A percentile compares a stretch with the other conserved stretches of the same genome.
Conservation (phyloP, 2,329 filamentous ascomycete genomes). For the Diaporthe vexans region DNA sequence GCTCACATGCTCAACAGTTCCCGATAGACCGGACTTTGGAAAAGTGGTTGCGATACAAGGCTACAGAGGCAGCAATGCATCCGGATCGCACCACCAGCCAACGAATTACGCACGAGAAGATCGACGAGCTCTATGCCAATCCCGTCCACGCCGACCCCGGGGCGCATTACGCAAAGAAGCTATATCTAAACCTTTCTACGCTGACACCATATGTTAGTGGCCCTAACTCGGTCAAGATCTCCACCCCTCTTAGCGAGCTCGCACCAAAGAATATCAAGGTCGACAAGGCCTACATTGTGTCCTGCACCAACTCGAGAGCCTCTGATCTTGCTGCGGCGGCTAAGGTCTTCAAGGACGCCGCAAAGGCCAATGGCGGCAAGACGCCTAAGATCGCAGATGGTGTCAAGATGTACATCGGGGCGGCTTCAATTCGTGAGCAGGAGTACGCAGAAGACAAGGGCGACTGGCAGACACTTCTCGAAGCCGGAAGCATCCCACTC, state of each 20-base stretch:
- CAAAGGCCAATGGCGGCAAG: slow-evolving; percentile 66
- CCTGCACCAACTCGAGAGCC: slow-evolving; percentile 88
- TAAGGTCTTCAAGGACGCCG: slow-evolving; percentile 85
- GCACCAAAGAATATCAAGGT: slow-evolving; percentile 81
- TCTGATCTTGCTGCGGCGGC: slow-evolving; percentile 88
- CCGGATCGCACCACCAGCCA: slow-evolving; percentile 61
- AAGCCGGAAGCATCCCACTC: slow-evolving; percentile 79
- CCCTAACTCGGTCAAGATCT: slow-evolving; percentile 91
- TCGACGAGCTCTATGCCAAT: slow-evolving; percentile 80
- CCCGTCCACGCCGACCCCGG: slow-evolving; percentile 79
- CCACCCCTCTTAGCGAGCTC: slow-evolving; percentile 82
- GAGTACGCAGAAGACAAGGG: slow-evolving; percentile 81
- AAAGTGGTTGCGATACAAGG: slow-evolving; percentile 82
- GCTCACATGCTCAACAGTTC: slow-evolving; percentile 62
- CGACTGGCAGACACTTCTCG: slow-evolving; percentile 85
- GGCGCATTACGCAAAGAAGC: slow-evolving; percentile 84
- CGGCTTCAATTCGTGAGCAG: slow-evolving; percentile 86
- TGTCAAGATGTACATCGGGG: slow-evolving; percentile 91
- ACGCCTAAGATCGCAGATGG: slow-evolving; percentile 79
- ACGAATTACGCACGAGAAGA: slow-evolving; percentile 78
- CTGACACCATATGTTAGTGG: slow-evolving; percentile 88
- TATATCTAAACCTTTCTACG: slow-evolving; percentile 70
- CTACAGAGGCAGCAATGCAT: slow-evolving; percentile 77
- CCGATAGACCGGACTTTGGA: slow-evolving; percentile 82
- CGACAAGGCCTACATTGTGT: slow-evolving; percentile 96